Evolutionary conservation across 2,329 filamentous ascomycete genomes (phyloP).

Genomic region (Penicillium sp.): DNA sequence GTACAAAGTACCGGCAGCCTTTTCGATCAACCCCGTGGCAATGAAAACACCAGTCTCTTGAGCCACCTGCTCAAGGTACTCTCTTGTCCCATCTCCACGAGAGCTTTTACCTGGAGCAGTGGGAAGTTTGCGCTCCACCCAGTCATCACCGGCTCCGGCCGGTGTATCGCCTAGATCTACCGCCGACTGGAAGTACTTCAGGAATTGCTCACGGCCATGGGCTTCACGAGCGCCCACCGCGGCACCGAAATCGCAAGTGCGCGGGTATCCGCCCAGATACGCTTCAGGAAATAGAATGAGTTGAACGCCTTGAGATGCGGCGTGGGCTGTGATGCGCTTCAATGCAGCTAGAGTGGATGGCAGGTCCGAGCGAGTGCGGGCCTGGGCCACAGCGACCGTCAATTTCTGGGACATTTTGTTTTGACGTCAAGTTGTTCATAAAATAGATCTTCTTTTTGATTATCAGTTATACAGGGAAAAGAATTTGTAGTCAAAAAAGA

Average conservation of each 20-base stretch:
- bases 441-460: neutral
- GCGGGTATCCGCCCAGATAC: constrained; percentile 87
- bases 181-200: constrained; percentile 74
- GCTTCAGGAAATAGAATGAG: constrained; percentile 89
- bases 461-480: neutral
- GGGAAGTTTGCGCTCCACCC: constrained; percentile 65
- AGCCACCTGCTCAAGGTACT: constrained; percentile 75
- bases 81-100: constrained; percentile 73
- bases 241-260: constrained; percentile 75
- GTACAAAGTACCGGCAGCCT: constrained; percentile 77
- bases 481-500: neutral
- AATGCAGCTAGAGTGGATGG: constrained; percentile 64
- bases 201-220: constrained; percentile 76
- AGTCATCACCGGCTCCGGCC: constrained; percentile 67
- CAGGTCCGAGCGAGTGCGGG: constrained; percentile 35
- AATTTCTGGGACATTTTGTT: constrained; percentile 24
- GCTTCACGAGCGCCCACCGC: constrained; percentile 68
- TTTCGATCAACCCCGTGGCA: constrained; percentile 77
- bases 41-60: constrained; percentile 78
- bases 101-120: constrained; percentile 51
- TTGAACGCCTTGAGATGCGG: constrained; percentile 61
- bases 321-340: constrained; percentile 60
- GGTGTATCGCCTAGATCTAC: constrained; percentile 83
- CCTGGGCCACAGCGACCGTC: constrained; percentile 49
- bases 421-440: neutral